Evolutionary conservation across 1,139 yeast species (phyloP), one percentile per base, ranked within the genome.

Genomic region (Suhomyces ambrosiae): DNA sequence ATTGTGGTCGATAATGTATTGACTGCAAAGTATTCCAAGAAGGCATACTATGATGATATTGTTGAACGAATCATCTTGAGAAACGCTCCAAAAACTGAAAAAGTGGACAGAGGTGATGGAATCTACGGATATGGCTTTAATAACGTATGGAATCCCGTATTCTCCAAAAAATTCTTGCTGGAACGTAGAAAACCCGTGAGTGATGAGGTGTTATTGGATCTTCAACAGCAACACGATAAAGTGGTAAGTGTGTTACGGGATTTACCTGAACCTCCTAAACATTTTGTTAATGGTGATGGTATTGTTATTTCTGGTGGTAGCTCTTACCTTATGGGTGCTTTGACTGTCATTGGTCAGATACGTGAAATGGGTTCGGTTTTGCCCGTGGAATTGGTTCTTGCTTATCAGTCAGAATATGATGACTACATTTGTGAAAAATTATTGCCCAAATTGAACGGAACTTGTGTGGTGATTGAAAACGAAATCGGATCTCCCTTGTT

Each of bases 381-480:
- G 14, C 59, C 59, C 23, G 47, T 40, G 34, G 54, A 49, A 37
- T 45, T 52, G 30, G 37, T 52, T 7, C 40, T 52, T 36, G 46
- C 50, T 22, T 47, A 41, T 19, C 35, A 42, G 13, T 33, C 38
- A n/a, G 59, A 54, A 27, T 52, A 53, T 27, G 57, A 54, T 36
- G 44, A 41, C 16, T 35, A 47, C 23, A 43, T 54, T 24, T 55
- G 60, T 32, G 47, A 47, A 15, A 35, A 33, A 19, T 37, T 50
- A 21, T 37, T 52, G 14, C 57, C 56, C 0, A 35, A 27, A n/a
- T 41, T 51, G 29, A 47, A 52, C 28, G 56, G 53, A n/a, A 46
- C 41, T 25, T 56, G 61, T 41, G 30, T 51, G 35, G 26, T 79
- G 65, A 50, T 56, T 68, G 42, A 65, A 64, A 44, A 63, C 56